phyloP scores from a whole-genome alignment of 805 yeast genomes.

The Myxozyma vanderwaltii region DNA sequence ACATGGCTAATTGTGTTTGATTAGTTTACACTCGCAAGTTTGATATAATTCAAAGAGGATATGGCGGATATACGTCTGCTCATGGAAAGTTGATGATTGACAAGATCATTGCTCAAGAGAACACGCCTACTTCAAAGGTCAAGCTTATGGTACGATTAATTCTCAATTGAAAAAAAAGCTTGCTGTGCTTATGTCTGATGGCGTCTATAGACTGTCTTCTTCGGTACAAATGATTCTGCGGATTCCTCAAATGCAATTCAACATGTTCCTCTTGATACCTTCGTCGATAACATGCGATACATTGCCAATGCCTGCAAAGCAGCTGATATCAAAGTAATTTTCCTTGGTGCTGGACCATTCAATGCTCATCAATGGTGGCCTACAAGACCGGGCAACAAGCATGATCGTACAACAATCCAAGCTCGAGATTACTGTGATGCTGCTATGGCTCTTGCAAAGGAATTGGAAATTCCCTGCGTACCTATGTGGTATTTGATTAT shows the following conservation, averaged over 20 bases:
- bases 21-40: constrained; percentile 55
- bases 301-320: constrained; percentile 50
- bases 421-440: constrained; percentile 56
- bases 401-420: constrained; percentile 49
- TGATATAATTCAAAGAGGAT: constrained; percentile 76
- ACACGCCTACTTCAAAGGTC: constrained; percentile 45
- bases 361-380: constrained; percentile 25
- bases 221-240: constrained; percentile 80
- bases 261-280: constrained; percentile 56
- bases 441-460: constrained; percentile 50
- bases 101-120: constrained; percentile 54
- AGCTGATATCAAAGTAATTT: constrained; percentile 24
- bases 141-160: constrained; percentile 32
- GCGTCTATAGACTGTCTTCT: constrained; percentile 57
- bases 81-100: constrained; percentile 57
- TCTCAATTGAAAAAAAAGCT: no score
- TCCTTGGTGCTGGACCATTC: constrained; percentile 31
- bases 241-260: constrained; percentile 45
- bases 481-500: constrained; percentile 54
- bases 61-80: constrained; percentile 70
- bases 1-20: neutral
- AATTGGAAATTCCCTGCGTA: constrained; percentile 57
- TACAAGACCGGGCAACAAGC: constrained; percentile 9
- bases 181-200: neutral
- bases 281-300: constrained; percentile 49